Conservation (phyloP, 1,284 basidiomycete species). For the Vanrija sp. region DNA sequence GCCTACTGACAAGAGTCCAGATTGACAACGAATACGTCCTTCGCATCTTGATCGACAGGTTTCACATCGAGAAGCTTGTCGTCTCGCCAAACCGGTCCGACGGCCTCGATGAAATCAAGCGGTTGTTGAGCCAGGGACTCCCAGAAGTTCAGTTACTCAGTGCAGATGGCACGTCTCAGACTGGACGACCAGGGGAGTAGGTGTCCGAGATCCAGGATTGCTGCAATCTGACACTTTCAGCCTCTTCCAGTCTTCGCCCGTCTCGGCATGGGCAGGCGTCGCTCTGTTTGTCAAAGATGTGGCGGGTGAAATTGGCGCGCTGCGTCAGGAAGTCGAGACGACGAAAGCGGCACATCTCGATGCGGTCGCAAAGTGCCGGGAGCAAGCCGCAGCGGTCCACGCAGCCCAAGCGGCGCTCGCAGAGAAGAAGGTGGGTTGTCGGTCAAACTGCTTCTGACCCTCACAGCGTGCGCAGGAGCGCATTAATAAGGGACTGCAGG, state of each 20-base stretch:
- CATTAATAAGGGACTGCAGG: background rate
- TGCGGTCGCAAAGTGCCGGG: background rate
- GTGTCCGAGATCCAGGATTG: background rate
- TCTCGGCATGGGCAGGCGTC: conserved; percentile 16
- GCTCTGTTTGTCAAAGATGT: conserved; percentile 19
- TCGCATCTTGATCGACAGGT: conserved; percentile 74
- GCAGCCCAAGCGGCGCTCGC: background rate
- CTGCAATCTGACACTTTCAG: background rate
- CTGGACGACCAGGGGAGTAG: background rate
- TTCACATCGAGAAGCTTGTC: conserved; percentile 66
- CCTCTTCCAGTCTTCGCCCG: conserved; percentile 15
- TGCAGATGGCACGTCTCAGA: conserved; percentile 20
- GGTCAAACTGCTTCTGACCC: too few species aligned
- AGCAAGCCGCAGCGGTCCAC: background rate
- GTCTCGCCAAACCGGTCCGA: conserved; percentile 61
- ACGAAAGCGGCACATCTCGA: background rate
- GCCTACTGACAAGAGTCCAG: conserved; percentile 48
- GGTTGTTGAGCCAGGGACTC: conserved; percentile 31
- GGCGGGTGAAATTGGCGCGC: background rate
- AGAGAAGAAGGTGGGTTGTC: background rate
- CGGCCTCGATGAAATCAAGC: conserved; percentile 57
- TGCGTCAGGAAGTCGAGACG: background rate
- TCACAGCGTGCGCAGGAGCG: background rate
- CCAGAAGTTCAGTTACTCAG: conserved; percentile 19
- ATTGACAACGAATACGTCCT: conserved; percentile 69